Percentiles rank a stretch among this genome's conserved stretches.
phyloP scores from a whole-genome alignment of 192 early-diverging fungal genomes.

The Backusella morwellensis region DNA sequence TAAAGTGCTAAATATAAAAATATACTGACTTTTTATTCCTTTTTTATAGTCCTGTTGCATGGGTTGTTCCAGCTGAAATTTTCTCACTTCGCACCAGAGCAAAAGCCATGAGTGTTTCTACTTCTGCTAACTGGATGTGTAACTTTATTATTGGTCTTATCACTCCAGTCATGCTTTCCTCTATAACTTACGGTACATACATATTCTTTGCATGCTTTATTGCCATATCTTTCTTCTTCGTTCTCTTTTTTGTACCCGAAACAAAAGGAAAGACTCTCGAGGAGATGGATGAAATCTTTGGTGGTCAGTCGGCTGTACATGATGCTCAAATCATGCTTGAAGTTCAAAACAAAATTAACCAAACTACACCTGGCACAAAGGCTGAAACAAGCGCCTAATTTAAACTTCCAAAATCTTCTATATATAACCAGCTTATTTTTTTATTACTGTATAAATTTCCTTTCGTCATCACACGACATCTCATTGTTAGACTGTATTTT shows the following conservation, averaged over 20 bases:
- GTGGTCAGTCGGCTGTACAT: slow-evolving; percentile 23
- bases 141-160: slow-evolving; percentile 70
- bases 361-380: not conserved
- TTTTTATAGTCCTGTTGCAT: slow-evolving; percentile 54
- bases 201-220: slow-evolving; percentile 60
- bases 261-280: slow-evolving; percentile 61
- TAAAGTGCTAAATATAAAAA: not conserved
- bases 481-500: not conserved
- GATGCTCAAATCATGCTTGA: slow-evolving; percentile 24
- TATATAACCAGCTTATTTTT: not conserved
- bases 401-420: not conserved
- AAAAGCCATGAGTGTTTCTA: slow-evolving; percentile 71
- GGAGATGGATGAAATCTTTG: slow-evolving; percentile 76
- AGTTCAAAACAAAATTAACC: slow-evolving; percentile 13
- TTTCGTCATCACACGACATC: not conserved
- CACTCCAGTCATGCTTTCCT: slow-evolving; percentile 61
- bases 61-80: slow-evolving; percentile 67
- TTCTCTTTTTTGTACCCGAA: slow-evolving; percentile 65
- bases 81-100: slow-evolving; percentile 73
- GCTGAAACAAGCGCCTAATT: not conserved
- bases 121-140: slow-evolving; percentile 80
- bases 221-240: slow-evolving; percentile 45
- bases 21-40: not conserved
- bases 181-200: slow-evolving; percentile 50
- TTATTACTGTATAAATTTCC: not conserved